A percentile compares a stretch with the other conserved stretches of the same genome.
Evolutionary conservation across 345 rosid genomes (phyloP).

Genomic region (Salix caprea): DNA sequence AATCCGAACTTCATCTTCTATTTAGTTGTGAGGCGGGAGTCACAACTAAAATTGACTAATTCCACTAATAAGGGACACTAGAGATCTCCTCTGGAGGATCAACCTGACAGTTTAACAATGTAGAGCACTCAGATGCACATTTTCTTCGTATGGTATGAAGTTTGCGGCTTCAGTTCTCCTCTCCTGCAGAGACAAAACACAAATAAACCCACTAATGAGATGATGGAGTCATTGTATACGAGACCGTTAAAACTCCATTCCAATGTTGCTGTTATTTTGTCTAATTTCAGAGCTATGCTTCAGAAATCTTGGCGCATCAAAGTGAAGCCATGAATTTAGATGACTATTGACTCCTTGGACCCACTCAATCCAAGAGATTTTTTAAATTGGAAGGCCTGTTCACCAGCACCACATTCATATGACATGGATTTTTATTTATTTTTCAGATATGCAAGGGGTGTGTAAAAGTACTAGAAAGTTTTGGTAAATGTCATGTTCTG

Average conservation of each 20-base stretch:
- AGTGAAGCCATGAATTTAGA: too few species aligned
- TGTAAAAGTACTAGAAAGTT: too few species aligned
- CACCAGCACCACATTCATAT: too few species aligned
- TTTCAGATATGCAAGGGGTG: too few species aligned
- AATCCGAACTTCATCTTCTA: slow-evolving; percentile 17
- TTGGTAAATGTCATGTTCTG: too few species aligned
- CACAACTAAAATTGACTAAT: slow-evolving; percentile 20
- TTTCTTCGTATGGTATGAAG: slow-evolving; percentile 8
- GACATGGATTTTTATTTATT: too few species aligned
- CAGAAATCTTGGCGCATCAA: too few species aligned
- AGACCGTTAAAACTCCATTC: background rate
- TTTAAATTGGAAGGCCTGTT: too few species aligned
- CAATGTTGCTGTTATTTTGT: background rate
- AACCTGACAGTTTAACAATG: slow-evolving; percentile 17
- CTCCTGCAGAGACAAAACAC: slow-evolving; percentile 19
- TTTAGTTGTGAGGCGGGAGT: slow-evolving; percentile 3
- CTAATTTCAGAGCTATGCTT: too few species aligned
- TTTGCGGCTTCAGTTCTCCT: slow-evolving; percentile 24
- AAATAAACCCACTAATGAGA: background rate
- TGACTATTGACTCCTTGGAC: too few species aligned
- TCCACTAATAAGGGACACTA: slow-evolving; percentile 19
- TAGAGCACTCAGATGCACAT: slow-evolving; percentile 3
- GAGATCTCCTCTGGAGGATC: slow-evolving; percentile 19
- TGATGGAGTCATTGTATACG: background rate
- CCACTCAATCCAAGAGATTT: too few species aligned